Evolutionary conservation across 192 early-diverging fungal species (phyloP), one percentile per base, ranked within the genome.

Genomic region (Entomortierella lignicola): DNA sequence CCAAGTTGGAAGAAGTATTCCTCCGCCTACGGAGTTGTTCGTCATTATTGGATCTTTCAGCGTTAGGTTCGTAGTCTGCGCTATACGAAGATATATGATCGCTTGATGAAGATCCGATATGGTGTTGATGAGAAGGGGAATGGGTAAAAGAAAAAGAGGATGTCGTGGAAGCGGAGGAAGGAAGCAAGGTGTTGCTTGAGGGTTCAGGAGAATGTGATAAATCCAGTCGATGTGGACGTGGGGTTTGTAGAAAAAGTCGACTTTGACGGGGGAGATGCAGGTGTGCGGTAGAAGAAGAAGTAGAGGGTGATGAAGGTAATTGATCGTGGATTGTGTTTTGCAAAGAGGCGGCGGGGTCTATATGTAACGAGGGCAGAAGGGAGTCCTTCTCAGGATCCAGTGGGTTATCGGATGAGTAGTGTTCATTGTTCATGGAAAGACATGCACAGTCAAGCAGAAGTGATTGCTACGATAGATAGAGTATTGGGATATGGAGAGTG

Each of bases 21-120:
- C 60, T 69, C 66, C 74, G 74, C 74, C 74, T 63, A 66, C 74
- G 74, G 66, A 77, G 66, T 4, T 44, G n/a, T 23, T 57, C 65
- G 27, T 56, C 12, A 12, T 56, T 26, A 17, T 47, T 29, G 43
- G 39, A 39, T 34, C 32, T 10, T 11, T 60, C 61, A 8, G 30
- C 17, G n/a, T 32, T 55, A 4, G 23, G 29, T 26, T 66, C 72
- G 13, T 42, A 30, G 2, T 66, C 72, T 11, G 39, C 39, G 21
- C 30, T 61, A 41, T 25, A 34, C 30, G 12, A 66, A 27, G 63
- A 61, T 29, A 57, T 37, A 32, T 27, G 64, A 42, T 43, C 43
- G 31, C 48, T 53, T 31, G 71, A 52, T 2, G 63, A 68, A 21
- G 50, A 61, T 0, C 41, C 29, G 5, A 23, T 0, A 25, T 50